phyloP scores from a whole-genome alignment of 1,139 yeast genomes.

The Geotrichum aggregatum region DNA sequence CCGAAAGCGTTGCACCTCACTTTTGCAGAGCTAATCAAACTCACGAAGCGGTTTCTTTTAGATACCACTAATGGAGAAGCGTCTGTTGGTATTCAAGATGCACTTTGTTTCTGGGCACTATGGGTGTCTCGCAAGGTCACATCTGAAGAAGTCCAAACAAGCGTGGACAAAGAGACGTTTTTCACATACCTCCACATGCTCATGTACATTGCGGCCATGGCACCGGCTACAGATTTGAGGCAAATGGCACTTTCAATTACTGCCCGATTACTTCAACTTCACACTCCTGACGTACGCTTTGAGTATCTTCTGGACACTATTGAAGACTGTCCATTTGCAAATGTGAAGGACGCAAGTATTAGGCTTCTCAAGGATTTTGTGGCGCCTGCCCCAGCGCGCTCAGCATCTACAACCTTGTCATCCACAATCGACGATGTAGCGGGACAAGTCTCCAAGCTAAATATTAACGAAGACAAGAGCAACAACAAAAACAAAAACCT shows the following conservation, averaged over 20 bases:
- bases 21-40: conserved; percentile 28
- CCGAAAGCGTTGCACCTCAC: conserved; percentile 22
- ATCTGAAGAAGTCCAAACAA: conserved; percentile 31
- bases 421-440: not conserved
- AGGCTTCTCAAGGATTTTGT: conserved; percentile 62
- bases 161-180: conserved; percentile 31
- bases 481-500: not conserved
- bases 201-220: conserved; percentile 40
- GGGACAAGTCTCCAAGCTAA: not conserved
- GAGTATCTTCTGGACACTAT: conserved; percentile 63
- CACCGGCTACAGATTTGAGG: conserved; percentile 31
- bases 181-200: conserved; percentile 47
- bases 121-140: conserved; percentile 39
- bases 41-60: conserved; percentile 20
- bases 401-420: not conserved
- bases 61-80: conserved; percentile 28
- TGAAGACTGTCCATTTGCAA: conserved; percentile 61
- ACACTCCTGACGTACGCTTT: conserved; percentile 56
- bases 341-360: conserved; percentile 55
- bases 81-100: conserved; percentile 41
- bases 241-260: conserved; percentile 34
- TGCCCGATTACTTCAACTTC: conserved; percentile 44
- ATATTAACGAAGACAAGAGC: not conserved
- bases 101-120: conserved; percentile 45
- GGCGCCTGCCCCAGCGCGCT: conserved; percentile 10